phyloP scores from a whole-genome alignment of 108 stramenopile species.

The Hondaea fermentalgiana region DNA sequence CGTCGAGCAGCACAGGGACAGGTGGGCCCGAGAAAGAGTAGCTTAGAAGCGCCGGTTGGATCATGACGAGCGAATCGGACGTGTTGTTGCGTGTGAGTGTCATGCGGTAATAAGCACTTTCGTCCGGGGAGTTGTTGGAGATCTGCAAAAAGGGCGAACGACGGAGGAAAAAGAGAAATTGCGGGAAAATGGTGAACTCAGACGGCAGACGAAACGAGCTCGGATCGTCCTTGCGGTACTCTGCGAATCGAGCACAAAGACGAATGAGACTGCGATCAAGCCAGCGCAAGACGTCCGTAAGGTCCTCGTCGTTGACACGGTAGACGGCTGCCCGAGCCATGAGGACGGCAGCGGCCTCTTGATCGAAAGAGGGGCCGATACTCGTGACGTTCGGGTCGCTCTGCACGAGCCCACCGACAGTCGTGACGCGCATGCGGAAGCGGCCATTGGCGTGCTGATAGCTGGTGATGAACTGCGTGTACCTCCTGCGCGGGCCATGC shows the following conservation, averaged over 20 bases:
- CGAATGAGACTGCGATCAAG: conserved; percentile 93
- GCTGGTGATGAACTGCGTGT: conserved; percentile 90
- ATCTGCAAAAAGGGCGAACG: conserved; percentile 88
- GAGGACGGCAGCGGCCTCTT: conserved; percentile 96
- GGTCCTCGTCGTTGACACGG: conserved; percentile 82
- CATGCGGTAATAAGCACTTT: conserved; percentile 89
- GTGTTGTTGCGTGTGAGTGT: conserved; percentile 78
- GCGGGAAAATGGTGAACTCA: conserved; percentile 94
- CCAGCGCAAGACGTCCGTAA: conserved; percentile 95
- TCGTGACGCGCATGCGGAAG: conserved; percentile 84
- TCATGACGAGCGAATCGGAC: conserved; percentile 92
- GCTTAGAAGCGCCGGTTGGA: conserved; percentile 92
- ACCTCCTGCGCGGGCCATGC: conserved; percentile 64
- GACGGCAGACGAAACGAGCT: conserved; percentile 73
- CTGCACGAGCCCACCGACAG: conserved; percentile 86
- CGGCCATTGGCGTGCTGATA: conserved; percentile 87
- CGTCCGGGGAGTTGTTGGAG: conserved; percentile 96
- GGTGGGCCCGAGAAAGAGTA: conserved; percentile 93
- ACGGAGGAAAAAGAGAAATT: conserved; percentile 91
- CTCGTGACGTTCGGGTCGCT: conserved; percentile 57
- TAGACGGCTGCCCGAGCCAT: conserved; percentile 88
- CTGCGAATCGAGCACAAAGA: conserved; percentile 92
- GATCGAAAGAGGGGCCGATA: conserved; percentile 83
- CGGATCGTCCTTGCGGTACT: conserved; percentile 86
- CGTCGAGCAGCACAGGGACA: conserved; percentile 84